Percentiles rank a stretch among this genome's conserved stretches.
These are phyloP conservation scores for Claviceps cyperi DNA, from an alignment of 2,329 filamentous ascomycete genomes.

Conservation along the genomic window DNA sequence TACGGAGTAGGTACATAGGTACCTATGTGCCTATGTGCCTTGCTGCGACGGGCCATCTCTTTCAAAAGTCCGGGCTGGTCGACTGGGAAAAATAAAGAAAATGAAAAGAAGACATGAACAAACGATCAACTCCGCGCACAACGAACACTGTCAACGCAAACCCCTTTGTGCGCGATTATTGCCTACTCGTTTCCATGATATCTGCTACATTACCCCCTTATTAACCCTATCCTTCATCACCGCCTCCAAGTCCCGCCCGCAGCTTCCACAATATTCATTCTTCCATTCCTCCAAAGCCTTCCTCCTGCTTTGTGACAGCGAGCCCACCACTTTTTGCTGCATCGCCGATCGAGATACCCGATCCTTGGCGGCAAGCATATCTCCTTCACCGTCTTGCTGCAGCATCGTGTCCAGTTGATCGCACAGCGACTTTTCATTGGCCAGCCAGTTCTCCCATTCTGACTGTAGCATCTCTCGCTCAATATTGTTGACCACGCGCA, in stretches of 20 bases:
- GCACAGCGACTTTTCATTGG: slow-evolving; percentile 65
- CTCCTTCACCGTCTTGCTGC: slow-evolving; percentile 12
- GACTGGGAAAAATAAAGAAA: too few relatives aligned
- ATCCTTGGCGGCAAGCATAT: slow-evolving; percentile 8
- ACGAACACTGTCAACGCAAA: too few relatives aligned
- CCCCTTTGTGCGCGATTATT: too few relatives aligned
- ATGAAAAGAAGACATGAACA: too few relatives aligned
- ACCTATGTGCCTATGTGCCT: too few relatives aligned
- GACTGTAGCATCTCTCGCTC: slow-evolving; percentile 74
- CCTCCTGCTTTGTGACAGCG: slow-evolving; percentile 16
- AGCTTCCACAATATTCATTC: slow-evolving; percentile 41
- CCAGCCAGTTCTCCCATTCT: slow-evolving; percentile 89
- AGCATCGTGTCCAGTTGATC: slow-evolving; percentile 41
- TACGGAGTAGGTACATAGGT: too few relatives aligned
- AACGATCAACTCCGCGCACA: too few relatives aligned
- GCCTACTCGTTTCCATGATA: too few relatives aligned
- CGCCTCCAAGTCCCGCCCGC: slow-evolving; percentile 27
- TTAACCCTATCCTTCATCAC: slow-evolving; percentile 18
- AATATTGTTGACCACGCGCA: slow-evolving; percentile 78
- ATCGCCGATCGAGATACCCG: slow-evolving; percentile 7
- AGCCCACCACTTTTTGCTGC: slow-evolving; percentile 19
- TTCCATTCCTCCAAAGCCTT: slow-evolving; percentile 33
- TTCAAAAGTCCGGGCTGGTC: too few relatives aligned
- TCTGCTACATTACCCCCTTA: slow-evolving; percentile 9
- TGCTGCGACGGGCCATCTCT: too few relatives aligned